A percentile compares a stretch with the other conserved stretches of the same genome.
Conservation (phyloP, 2,329 filamentous ascomycete genomes). For the Monosporascus ibericus region DNA sequence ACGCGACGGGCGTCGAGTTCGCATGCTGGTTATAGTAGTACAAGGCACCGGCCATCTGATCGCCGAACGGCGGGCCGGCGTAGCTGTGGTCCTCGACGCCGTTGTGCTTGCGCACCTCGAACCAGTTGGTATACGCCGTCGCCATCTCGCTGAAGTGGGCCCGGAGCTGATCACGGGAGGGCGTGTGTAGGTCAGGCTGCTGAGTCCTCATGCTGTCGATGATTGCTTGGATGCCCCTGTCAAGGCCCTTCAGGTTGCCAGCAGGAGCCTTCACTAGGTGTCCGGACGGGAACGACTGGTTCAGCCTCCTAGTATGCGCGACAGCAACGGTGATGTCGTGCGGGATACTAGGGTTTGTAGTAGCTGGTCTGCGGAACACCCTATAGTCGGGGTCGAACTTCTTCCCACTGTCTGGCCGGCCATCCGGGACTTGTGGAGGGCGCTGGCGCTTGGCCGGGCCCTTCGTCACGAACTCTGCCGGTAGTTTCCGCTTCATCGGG, state of each 20-base stretch:
- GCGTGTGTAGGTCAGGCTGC: not conserved
- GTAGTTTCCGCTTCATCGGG: slow-evolving; percentile 23
- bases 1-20: not conserved
- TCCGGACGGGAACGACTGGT: slow-evolving; percentile 7
- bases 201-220: not conserved
- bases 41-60: not conserved
- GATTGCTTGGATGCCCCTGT: slow-evolving; percentile 5
- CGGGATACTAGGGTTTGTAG: not conserved
- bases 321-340: not conserved
- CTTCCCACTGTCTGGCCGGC: not conserved
- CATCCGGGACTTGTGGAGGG: not conserved
- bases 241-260: not conserved
- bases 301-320: not conserved
- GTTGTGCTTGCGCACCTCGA: not conserved
- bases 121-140: not conserved
- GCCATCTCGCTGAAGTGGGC: not conserved
- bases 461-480: slow-evolving; percentile 14
- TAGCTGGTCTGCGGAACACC: not conserved
- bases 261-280: not conserved
- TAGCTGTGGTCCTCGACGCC: not conserved
- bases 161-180: not conserved
- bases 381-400: not conserved
- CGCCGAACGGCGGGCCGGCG: not conserved
- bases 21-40: not conserved
- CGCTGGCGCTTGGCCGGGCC: not conserved